phyloP scores from a whole-genome alignment of 768 basidiomycete genomes.

The Boletus rex-veris region DNA sequence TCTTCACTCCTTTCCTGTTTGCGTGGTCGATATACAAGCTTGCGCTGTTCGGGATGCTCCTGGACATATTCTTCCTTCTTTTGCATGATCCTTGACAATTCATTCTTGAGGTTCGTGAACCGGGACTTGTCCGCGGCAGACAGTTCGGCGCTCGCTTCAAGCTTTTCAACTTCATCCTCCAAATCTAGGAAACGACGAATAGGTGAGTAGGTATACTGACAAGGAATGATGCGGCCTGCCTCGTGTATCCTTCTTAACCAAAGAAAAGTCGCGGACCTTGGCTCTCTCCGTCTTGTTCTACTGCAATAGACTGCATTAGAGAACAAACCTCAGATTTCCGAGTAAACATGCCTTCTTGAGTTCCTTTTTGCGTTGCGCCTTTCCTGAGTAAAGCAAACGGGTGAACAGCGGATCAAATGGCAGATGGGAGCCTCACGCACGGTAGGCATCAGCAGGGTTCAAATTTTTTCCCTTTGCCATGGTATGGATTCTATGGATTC shows the following conservation, averaged over 20 bases:
- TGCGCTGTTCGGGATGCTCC: slow-evolving; percentile 90
- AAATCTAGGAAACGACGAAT: slow-evolving; percentile 50
- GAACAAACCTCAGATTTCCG: slow-evolving; percentile 11
- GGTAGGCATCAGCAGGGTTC: slow-evolving; percentile 93
- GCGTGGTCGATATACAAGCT: slow-evolving; percentile 69
- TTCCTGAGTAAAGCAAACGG: slow-evolving; percentile 49
- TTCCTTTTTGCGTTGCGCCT: slow-evolving; percentile 91
- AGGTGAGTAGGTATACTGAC: slow-evolving; percentile 1
- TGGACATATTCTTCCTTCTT: slow-evolving; percentile 90
- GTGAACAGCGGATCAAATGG: slow-evolving; percentile 3
- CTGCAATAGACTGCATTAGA: slow-evolving; percentile 35
- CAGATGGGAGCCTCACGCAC: slow-evolving; percentile 45
- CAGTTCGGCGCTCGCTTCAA: slow-evolving; percentile 47
- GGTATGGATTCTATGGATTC: not conserved
- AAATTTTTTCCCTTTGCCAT: slow-evolving; percentile 85
- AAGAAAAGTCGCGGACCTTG: slow-evolving; percentile 82
- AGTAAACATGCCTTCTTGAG: slow-evolving; percentile 69
- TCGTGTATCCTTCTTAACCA: slow-evolving; percentile 91
- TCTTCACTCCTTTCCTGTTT: slow-evolving; percentile 41
- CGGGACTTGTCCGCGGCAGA: slow-evolving; percentile 58
- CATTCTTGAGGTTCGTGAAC: slow-evolving; percentile 66
- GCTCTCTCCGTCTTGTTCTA: slow-evolving; percentile 88
- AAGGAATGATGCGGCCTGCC: slow-evolving; percentile 41
- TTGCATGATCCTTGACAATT: slow-evolving; percentile 74
- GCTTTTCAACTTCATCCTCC: slow-evolving; percentile 72